A percentile compares a stretch with the other conserved stretches of the same genome.
Evolutionary conservation across 176 grass and related monocot genomes (phyloP).

Genomic region (Carex cristatella): DNA sequence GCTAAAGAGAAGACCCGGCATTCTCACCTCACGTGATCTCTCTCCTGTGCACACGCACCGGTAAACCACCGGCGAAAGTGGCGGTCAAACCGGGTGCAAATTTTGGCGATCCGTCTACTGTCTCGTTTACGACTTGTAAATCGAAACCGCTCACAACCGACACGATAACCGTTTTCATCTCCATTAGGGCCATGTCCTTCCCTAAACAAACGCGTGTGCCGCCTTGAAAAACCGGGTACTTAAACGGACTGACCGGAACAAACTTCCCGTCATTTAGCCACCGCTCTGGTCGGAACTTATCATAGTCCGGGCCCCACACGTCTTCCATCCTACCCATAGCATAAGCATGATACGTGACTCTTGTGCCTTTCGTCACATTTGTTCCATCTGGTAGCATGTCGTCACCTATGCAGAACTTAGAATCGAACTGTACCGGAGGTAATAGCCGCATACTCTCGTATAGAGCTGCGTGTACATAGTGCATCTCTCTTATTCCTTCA

Average conservation of each 20-base stretch:
- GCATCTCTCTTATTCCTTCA: constrained; percentile 52
- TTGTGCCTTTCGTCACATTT: constrained; percentile 36
- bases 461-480: constrained; percentile 74
- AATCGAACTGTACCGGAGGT: constrained; percentile 82
- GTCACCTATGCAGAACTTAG: constrained; percentile 58
- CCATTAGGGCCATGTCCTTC: constrained; percentile 73
- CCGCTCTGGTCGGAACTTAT: constrained; percentile 68
- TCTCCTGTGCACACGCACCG: constrained; percentile 50
- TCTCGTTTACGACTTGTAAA: constrained; percentile 31
- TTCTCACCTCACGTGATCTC: constrained; percentile 12
- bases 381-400: constrained; percentile 73
- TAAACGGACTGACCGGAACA: constrained; percentile 51
- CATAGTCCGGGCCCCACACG: constrained; percentile 68
- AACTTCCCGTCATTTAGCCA: constrained; percentile 68
- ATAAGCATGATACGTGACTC: constrained; percentile 77
- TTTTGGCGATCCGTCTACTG: constrained; percentile 29
- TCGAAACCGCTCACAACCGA: constrained; percentile 51
- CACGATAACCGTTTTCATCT: constrained; percentile 78
- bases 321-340: constrained; percentile 85
- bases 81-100: constrained; percentile 74
- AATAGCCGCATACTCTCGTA: constrained; percentile 78
- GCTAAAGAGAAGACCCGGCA: neutral
- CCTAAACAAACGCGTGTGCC: constrained; percentile 69
- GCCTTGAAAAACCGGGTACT: constrained; percentile 78
- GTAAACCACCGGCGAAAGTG: constrained; percentile 57